Evolutionary conservation across 2,329 filamentous ascomycete genomes (phyloP).

Genomic region (Rasamsonia emersonii): DNA sequence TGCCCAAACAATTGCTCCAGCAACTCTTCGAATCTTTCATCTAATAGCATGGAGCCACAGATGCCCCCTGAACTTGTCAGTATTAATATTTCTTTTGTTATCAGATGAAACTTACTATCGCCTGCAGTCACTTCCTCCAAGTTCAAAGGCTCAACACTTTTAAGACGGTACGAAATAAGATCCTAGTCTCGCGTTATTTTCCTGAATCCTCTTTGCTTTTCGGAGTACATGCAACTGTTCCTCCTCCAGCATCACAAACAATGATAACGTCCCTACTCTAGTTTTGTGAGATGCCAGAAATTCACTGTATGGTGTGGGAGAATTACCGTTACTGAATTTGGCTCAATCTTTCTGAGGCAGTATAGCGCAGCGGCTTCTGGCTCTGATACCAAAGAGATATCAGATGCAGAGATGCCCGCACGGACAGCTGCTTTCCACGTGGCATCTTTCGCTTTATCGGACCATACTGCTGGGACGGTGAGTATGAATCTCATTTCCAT

Average conservation of each 20-base stretch:
- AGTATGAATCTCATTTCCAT: conserved; percentile 18
- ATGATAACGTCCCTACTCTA: conserved; percentile 23
- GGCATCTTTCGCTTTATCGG: conserved; percentile 23
- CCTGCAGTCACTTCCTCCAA: conserved; percentile 20
- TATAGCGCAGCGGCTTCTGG: conserved; percentile 27
- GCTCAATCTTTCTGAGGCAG: conserved; percentile 19
- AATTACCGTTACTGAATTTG: conserved; percentile 16
- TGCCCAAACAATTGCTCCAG: conserved; percentile 18
- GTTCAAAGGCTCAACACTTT: conserved; percentile 14
- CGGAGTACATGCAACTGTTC: conserved; percentile 21
- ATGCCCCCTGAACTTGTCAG: conserved; percentile 15
- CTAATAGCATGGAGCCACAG: conserved; percentile 24
- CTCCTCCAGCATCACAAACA: conserved; percentile 31
- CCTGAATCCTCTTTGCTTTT: neutral
- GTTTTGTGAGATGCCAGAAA: neutral
- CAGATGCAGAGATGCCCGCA: conserved; percentile 8
- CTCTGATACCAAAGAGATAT: conserved; percentile 14
- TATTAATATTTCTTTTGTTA: neutral
- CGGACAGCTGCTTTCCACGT: conserved; percentile 15
- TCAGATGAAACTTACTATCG: conserved; percentile 11
- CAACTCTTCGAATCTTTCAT: conserved; percentile 18
- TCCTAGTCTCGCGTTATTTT: conserved; percentile 12
- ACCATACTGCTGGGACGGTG: conserved; percentile 26
- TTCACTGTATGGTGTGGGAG: too few species aligned
- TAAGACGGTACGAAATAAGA: conserved; percentile 23